phyloP scores from a whole-genome alignment of 768 basidiomycete species.

The Mrakia gelida region DNA sequence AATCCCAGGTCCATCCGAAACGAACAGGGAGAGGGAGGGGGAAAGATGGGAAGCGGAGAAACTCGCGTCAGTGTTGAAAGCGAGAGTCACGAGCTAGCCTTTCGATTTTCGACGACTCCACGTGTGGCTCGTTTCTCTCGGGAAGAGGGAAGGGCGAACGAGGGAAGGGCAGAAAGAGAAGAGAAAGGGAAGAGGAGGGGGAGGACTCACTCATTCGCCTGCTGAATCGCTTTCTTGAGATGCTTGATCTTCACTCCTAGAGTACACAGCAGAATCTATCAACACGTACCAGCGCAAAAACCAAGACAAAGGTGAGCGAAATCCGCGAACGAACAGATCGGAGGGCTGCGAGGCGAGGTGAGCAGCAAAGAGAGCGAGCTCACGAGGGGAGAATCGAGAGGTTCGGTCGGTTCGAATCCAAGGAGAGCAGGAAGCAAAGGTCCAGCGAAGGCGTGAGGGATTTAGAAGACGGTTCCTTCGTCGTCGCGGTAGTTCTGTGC shows the following conservation, averaged over 20 bases:
- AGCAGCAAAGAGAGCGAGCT: neutral
- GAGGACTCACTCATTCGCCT: slow-evolving; percentile 10
- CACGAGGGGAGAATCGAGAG: neutral
- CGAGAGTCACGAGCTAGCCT: neutral
- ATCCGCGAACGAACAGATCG: neutral
- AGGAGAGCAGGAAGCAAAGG: slow-evolving; percentile 5
- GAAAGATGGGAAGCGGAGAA: neutral
- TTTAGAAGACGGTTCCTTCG: neutral
- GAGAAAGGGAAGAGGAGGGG: neutral
- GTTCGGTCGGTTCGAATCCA: neutral
- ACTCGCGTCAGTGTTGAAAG: neutral
- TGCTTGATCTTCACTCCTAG: slow-evolving; percentile 3
- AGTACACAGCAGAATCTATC: neutral
- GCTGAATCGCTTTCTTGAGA: slow-evolving; percentile 13
- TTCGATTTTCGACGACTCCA: no score
- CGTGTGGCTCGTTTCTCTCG: neutral
- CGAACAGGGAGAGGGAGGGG: neutral
- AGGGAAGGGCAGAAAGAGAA: neutral
- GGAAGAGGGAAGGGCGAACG: neutral
- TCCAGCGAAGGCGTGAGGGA: slow-evolving; percentile 9
- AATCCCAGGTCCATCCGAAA: neutral
- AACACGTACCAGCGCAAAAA: neutral
- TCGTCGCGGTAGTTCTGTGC: slow-evolving; percentile 18
- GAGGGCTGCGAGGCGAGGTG: no score
- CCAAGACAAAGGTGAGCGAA: neutral